A percentile compares a stretch with the other conserved stretches of the same genome.
phyloP scores from a whole-genome alignment of 2,329 filamentous ascomycete genomes.

The Penicillium sp. region DNA sequence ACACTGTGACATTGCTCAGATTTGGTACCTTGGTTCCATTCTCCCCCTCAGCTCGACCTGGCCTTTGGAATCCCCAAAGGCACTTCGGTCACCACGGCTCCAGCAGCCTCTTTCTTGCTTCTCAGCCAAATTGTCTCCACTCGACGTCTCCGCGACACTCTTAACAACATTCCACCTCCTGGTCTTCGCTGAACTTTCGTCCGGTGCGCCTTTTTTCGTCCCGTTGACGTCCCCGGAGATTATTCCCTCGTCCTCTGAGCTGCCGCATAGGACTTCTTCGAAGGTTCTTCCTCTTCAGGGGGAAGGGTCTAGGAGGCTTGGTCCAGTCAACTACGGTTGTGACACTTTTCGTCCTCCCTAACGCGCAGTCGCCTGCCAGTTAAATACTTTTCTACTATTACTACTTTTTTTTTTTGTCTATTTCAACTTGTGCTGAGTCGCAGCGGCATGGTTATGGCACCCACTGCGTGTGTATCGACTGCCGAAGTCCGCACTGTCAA shows the following conservation, averaged over 20 bases:
- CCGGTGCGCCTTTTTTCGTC: slow-evolving; percentile 42
- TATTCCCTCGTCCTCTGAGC: slow-evolving; percentile 71
- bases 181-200: slow-evolving; percentile 28
- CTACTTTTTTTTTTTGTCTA: slow-evolving; percentile 18
- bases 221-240: slow-evolving; percentile 42
- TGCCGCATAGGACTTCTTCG: slow-evolving; percentile 99
- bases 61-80: slow-evolving; percentile 47
- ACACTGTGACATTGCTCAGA: not conserved
- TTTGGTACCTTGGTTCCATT: slow-evolving; percentile 6
- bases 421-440: slow-evolving; percentile 27
- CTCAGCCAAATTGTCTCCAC: slow-evolving; percentile 47
- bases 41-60: slow-evolving; percentile 9
- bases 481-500: slow-evolving; percentile 46
- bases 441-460: slow-evolving; percentile 67
- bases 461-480: slow-evolving; percentile 61
- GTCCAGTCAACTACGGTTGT: slow-evolving; percentile 86
- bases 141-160: slow-evolving; percentile 46
- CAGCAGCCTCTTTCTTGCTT: slow-evolving; percentile 32
- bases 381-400: slow-evolving; percentile 17
- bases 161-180: slow-evolving; percentile 51
- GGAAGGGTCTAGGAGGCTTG: slow-evolving; percentile 99
- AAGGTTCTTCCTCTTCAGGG: slow-evolving; percentile 98
- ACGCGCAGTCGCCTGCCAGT: slow-evolving; percentile 51
- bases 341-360: slow-evolving; percentile 96
- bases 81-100: slow-evolving; percentile 41